Evolutionary conservation across 495 filamentous ascomycete species (phyloP).

Genomic region (Penicillium crystallinum): DNA sequence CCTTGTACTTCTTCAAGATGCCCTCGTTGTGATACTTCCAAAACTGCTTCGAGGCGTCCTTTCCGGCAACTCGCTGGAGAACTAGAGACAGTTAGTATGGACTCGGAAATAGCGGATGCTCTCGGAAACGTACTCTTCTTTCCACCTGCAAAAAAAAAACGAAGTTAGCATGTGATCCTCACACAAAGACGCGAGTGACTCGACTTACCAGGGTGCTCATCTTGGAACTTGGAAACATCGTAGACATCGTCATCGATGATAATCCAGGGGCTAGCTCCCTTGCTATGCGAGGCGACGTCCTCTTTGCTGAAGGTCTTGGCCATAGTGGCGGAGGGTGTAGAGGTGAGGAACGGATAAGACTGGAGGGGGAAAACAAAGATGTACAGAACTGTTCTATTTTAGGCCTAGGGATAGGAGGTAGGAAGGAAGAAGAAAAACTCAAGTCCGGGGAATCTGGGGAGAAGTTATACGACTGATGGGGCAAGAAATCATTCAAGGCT

Average conservation of each 20-base stretch:
- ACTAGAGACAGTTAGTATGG: slow-evolving; percentile 45
- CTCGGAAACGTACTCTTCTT: slow-evolving; percentile 72
- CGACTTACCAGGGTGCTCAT: slow-evolving; percentile 77
- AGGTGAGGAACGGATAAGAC: not conserved
- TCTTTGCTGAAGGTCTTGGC: slow-evolving; percentile 76
- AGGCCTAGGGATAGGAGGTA: slow-evolving; percentile 1
- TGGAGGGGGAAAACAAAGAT: slow-evolving; percentile 1
- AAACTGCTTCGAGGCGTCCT: slow-evolving; percentile 97
- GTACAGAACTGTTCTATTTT: too few relatives aligned
- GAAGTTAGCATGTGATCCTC: slow-evolving; percentile 18
- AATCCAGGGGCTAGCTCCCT: slow-evolving; percentile 78
- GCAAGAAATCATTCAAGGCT: slow-evolving; percentile 3
- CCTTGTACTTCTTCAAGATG: slow-evolving; percentile 93
- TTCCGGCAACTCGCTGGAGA: slow-evolving; percentile 86
- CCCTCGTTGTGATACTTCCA: slow-evolving; percentile 99
- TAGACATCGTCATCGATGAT: slow-evolving; percentile 95
- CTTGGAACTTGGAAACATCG: slow-evolving; percentile 89
- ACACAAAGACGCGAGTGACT: slow-evolving; percentile 6
- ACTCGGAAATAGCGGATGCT: not conserved
- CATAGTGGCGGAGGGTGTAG: slow-evolving; percentile 51
- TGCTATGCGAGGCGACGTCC: slow-evolving; percentile 90
- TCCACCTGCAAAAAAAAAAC: slow-evolving; percentile 54
- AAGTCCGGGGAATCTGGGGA: slow-evolving; percentile 25
- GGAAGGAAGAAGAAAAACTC: slow-evolving; percentile 18
- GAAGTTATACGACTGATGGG: slow-evolving; percentile 17